Conservation (phyloP, 2,329 filamentous ascomycete species). For the Nemania sp. region DNA sequence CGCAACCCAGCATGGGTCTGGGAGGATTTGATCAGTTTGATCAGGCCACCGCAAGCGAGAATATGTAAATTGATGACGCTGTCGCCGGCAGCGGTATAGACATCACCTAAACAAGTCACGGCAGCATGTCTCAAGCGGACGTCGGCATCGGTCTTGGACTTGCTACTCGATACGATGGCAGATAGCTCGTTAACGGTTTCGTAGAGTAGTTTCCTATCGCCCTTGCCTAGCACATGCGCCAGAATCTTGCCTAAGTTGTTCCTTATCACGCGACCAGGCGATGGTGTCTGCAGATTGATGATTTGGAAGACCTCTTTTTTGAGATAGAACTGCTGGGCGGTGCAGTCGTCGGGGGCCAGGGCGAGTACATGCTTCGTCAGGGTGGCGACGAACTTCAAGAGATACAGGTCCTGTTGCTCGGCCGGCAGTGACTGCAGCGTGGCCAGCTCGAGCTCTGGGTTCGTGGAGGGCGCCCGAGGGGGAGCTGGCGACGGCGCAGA, state of each 20-base stretch:
- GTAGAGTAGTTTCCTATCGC: conserved; percentile 88
- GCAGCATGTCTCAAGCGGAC: conserved; percentile 83
- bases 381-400: conserved; percentile 84
- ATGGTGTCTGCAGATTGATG: conserved; percentile 77
- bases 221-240: conserved; percentile 77
- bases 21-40: conserved; percentile 80
- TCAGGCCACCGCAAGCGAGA: conserved; percentile 68
- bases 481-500: conserved; percentile 36
- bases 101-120: conserved; percentile 80
- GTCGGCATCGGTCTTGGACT: conserved; percentile 75
- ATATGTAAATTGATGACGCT: conserved; percentile 85
- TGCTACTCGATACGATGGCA: conserved; percentile 70
- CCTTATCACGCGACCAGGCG: conserved; percentile 84
- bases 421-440: conserved; percentile 88
- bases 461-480: conserved; percentile 44
- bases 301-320: conserved; percentile 96
- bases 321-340: conserved; percentile 84
- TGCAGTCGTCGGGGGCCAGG: conserved; percentile 78
- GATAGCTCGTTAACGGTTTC: conserved; percentile 92
- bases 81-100: conserved; percentile 91
- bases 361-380: conserved; percentile 78
- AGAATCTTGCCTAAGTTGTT: conserved; percentile 87
- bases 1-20: conserved; percentile 80
- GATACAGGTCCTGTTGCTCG: conserved; percentile 94
- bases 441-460: conserved; percentile 81